Conservation (phyloP, 1,284 basidiomycete genomes). For the Mycosarcoma mackinlayi region DNA sequence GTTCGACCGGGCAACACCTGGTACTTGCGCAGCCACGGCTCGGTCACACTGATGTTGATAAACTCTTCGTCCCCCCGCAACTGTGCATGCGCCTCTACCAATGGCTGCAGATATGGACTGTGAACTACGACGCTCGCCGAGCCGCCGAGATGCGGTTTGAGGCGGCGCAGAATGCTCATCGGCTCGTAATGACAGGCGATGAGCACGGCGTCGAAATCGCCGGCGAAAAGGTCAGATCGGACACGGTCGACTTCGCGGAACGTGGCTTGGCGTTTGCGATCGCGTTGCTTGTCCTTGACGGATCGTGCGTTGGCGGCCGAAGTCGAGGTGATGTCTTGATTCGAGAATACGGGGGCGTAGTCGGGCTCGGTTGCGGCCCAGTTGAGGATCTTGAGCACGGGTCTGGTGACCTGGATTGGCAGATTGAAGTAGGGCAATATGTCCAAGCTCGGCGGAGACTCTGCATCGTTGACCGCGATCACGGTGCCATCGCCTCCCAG, state of each 20-base stretch:
- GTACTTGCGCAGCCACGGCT: constrained; percentile 89
- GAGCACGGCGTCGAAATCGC: constrained; percentile 76
- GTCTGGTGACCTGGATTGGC: constrained; percentile 63
- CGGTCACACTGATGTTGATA: constrained; percentile 83
- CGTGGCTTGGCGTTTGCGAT: constrained; percentile 48
- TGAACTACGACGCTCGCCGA: constrained; percentile 88
- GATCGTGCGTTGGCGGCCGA: constrained; percentile 1
- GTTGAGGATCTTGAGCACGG: constrained; percentile 49
- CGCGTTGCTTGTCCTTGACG: constrained; percentile 41
- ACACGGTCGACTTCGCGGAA: constrained; percentile 66
- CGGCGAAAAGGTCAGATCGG: constrained; percentile 83
- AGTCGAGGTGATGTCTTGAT: constrained; percentile 17
- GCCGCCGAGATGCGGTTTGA: constrained; percentile 82
- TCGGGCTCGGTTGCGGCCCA: constrained; percentile 58
- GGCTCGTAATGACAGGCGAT: constrained; percentile 88
- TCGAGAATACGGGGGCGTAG: constrained; percentile 42
- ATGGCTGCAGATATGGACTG: constrained; percentile 79
- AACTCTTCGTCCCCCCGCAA: constrained; percentile 78
- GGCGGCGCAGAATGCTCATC: constrained; percentile 79
- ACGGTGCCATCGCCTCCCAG: constrained; percentile 80
- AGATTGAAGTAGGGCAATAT: constrained; percentile 83
- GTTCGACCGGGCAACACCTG: constrained; percentile 94
- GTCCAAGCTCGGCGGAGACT: constrained; percentile 92
- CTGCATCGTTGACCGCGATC: constrained; percentile 86
- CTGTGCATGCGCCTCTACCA: constrained; percentile 81